Base-by-base conservation (phyloP, 495 filamentous ascomycete genomes). In the Physcia stellaris region DNA sequence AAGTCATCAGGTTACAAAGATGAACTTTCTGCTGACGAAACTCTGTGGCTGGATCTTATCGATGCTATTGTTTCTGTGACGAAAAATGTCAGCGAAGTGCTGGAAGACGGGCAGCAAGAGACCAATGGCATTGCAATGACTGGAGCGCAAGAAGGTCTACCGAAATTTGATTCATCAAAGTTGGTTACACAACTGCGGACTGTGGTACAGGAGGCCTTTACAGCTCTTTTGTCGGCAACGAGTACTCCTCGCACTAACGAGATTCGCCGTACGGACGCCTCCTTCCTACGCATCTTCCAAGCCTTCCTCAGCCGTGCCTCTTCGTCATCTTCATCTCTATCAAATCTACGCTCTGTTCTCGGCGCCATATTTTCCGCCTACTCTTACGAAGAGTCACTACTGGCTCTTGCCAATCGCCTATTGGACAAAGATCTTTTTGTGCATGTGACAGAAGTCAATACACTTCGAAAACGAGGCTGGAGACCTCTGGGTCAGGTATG, bases 281-380 rank as follows among this genome's bases (percentile, higher is more conserved):
- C 82, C 1, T 95, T 96, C 61, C 72, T 98, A 4, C 83, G 79
- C 34, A 84, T 98, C 37, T 73, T 98, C 4, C 77, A 85, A 17
- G 81, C 81, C 6, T 96, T 98, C 59, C 72, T 98, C n/a, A 73
- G 79, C 2, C 75, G 84, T 15, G 86, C 86, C 0, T 79, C 83
- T 1, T 61, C 66, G 18, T 76, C 80, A 19, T 93, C 88, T 2
- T 85, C 90, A 0, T 88, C 80, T 19, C 71, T 96, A 1, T 77
- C 82, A 4, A 86, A 96, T 51, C 66, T 98, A 10, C 79, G 92
- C 18, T 68, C 73, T 29, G 86, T 95, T 1, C 70, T 98, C 2
- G 65, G 75, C 2, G 84, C 83, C 5, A 86, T 98, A 32, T 98
- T 98, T 57, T 78, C 88, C 2, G 87, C 92, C 0, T 96, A 98